Evolutionary conservation across 345 rosid species (phyloP), one percentile per base, ranked within the genome.

Genomic region (Moricandia arvensis): DNA sequence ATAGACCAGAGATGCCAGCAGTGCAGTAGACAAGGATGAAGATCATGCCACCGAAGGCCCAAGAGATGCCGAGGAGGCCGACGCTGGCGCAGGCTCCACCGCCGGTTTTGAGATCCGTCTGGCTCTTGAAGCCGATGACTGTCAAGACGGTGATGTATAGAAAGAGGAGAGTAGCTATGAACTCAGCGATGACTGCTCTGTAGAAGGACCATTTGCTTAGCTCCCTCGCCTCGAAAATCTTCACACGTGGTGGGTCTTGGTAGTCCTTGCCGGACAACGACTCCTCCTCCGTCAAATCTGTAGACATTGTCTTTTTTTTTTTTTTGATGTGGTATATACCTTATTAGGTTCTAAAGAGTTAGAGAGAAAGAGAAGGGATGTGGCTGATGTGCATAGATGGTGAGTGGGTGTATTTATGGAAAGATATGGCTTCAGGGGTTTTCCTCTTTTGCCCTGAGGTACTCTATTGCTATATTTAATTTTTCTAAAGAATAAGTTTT

Each of bases 11-110:
- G 66, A 93, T 88, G 11, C 93, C 96, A 29, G 95, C 95, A 21
- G 93, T 93, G 85, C 94, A 93, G 81, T 92, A 92, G 58, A 92
- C 94, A 15, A 89, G 91, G 64, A 87, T 38, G 68, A 89, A 89
- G 80, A 90, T 86, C 95, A 90, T 90, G 79, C 96, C 96, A 71
- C 97, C 97, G 15, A 88, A 87, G 64, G 94, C 88, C 97, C 94
- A 93, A 18, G 97, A 90, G 12, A 93, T 87, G 7, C 96, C 91
- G 5, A 93, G 94, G 59, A 83, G 72, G n/a, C 95, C 96, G 13
- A 90, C 95, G 3, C 96, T 89, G 8, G 77, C 80, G 51, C 98
- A 90, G 3, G 87, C 88, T 30, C 61, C 57, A 5, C 54, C 71
- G 0, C 58, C 75, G 7, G 68, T 5, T 18, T 45, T 3, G 7